Conservation (phyloP, 139 green algal species). For the Axilococcus clingmanii region DNA sequence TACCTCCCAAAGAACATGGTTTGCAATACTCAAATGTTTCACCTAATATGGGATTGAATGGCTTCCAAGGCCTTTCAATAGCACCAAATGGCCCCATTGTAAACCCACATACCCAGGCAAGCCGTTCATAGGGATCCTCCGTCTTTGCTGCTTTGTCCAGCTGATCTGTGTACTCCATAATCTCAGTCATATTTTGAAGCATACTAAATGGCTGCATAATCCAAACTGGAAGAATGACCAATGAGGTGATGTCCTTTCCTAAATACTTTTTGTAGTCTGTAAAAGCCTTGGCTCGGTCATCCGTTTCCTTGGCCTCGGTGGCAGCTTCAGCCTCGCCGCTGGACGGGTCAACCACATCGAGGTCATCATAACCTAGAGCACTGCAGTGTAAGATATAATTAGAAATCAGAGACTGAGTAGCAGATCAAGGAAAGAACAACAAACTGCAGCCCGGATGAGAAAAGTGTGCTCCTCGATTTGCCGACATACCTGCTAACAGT, state of each 20-base stretch:
- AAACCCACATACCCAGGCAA: constrained; percentile 79
- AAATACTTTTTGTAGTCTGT: constrained; percentile 65
- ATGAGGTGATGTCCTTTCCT: constrained; percentile 78
- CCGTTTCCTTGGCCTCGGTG: too few relatives aligned
- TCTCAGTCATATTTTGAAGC: constrained; percentile 93
- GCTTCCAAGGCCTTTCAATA: constrained; percentile 92
- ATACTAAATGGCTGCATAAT: constrained; percentile 98
- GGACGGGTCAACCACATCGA: constrained; percentile 48
- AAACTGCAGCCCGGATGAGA: too few relatives aligned
- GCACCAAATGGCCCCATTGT: constrained; percentile 79
- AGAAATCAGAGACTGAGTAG: background rate
- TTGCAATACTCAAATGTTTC: constrained; percentile 89
- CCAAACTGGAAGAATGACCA: constrained; percentile 91
- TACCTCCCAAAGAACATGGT: constrained; percentile 30
- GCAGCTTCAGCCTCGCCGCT: constrained; percentile 21
- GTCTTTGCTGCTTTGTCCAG: constrained; percentile 71
- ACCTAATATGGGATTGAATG: constrained; percentile 98
- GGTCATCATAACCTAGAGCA: constrained; percentile 44
- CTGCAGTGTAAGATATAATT: constrained; percentile 17
- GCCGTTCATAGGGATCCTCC: constrained; percentile 67
- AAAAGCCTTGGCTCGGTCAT: constrained; percentile 33
- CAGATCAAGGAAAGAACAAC: too few relatives aligned
- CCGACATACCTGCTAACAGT: constrained; percentile 27
- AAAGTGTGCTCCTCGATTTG: too few relatives aligned
- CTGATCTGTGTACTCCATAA: constrained; percentile 94